phyloP scores from a whole-genome alignment of 2,329 filamentous ascomycete species.

The Colletotrichum graminicola region DNA sequence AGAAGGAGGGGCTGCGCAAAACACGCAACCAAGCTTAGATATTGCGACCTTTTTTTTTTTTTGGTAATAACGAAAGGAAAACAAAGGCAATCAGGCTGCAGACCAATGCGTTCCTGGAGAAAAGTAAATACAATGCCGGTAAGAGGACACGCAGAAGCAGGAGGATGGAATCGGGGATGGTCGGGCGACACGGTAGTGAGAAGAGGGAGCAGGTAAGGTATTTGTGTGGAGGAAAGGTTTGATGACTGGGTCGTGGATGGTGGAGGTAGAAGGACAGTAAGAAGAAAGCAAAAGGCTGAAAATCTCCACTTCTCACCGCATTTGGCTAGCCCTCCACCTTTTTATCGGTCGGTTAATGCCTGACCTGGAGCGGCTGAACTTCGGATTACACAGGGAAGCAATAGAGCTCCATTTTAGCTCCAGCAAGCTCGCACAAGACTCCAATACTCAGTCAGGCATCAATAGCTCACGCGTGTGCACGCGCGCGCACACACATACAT shows the following conservation, averaged over 20 bases:
- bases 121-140: conserved; percentile 30
- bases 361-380: conserved; percentile 10
- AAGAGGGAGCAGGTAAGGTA: conserved; percentile 26
- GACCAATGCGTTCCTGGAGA: conserved; percentile 37
- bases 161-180: conserved; percentile 28
- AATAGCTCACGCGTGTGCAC: neutral
- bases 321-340: conserved; percentile 32
- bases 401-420: conserved; percentile 12
- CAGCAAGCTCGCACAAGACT: neutral
- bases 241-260: conserved; percentile 12
- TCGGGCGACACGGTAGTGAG: conserved; percentile 24
- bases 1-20: conserved; percentile 53
- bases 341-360: neutral
- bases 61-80: conserved; percentile 24
- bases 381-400: neutral
- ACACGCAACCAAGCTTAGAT: conserved; percentile 54
- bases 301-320: conserved; percentile 34
- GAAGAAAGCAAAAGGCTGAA: conserved; percentile 39
- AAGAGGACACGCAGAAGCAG: conserved; percentile 24
- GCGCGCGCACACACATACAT: neutral
- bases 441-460: neutral
- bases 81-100: conserved; percentile 39
- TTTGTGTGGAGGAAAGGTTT: conserved; percentile 41
- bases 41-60: conserved; percentile 19
- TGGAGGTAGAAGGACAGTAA: conserved; percentile 35